Evolutionary conservation across 106 monocot genomes (phyloP).

Genomic region (Chionographis japonica): DNA sequence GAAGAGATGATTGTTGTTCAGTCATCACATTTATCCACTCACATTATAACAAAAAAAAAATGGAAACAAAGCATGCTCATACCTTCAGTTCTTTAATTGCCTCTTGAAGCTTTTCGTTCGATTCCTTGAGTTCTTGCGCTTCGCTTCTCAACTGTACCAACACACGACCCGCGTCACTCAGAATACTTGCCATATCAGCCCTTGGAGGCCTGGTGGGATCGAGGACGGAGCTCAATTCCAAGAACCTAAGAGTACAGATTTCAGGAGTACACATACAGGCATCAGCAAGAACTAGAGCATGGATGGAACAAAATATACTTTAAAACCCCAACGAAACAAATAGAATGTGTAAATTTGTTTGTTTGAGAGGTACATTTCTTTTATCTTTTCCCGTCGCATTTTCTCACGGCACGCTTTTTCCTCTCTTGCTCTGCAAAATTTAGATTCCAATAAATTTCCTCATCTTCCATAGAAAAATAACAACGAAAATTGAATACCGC

Average conservation of each 20-base stretch:
- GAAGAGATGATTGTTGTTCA: too few species aligned
- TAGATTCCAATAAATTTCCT: too few species aligned
- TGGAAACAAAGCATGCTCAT: not conserved
- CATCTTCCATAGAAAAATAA: too few species aligned
- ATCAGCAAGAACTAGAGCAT: too few species aligned
- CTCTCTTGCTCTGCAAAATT: slow-evolving; percentile 39
- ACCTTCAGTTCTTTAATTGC: slow-evolving; percentile 83
- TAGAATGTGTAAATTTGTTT: too few species aligned
- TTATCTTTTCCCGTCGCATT: slow-evolving; percentile 63
- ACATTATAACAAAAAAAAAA: too few species aligned
- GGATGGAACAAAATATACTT: not conserved
- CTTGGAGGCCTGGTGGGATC: slow-evolving; percentile 59
- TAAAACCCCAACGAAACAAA: too few species aligned
- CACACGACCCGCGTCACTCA: slow-evolving; percentile 57
- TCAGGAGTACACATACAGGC: not conserved
- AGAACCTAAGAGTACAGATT: slow-evolving; percentile 35
- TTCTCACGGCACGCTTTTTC: slow-evolving; percentile 80
- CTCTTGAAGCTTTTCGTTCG: slow-evolving; percentile 73
- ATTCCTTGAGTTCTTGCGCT: slow-evolving; percentile 55
- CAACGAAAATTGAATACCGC: too few species aligned
- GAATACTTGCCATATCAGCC: slow-evolving; percentile 58
- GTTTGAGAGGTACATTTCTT: slow-evolving; percentile 43
- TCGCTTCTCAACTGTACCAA: slow-evolving; percentile 64
- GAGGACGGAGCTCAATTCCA: slow-evolving; percentile 57
- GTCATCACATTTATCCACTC: too few species aligned